A percentile compares a stretch with the other conserved stretches of the same genome.
Evolutionary conservation across 2,329 filamentous ascomycete genomes (phyloP).

Genomic region (Neonectria sp.): DNA sequence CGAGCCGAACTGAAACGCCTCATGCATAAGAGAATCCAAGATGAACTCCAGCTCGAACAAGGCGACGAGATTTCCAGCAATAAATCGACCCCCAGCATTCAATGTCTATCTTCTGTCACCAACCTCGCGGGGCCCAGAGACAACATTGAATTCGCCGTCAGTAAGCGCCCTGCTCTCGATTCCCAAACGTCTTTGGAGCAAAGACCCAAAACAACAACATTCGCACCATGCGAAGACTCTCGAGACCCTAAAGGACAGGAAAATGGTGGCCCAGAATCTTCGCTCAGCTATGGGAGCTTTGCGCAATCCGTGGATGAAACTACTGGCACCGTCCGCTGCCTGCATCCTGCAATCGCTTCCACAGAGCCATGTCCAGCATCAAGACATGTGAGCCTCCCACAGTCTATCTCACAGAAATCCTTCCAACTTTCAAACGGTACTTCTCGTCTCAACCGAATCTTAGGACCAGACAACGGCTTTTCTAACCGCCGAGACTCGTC

Average conservation of each 20-base stretch:
- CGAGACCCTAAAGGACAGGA: not conserved
- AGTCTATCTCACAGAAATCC: conserved; percentile 30
- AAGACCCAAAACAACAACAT: conserved; percentile 22
- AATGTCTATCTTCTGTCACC: conserved; percentile 44
- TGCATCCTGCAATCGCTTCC: conserved; percentile 18
- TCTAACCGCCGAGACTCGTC: conserved; percentile 49
- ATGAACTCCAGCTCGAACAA: conserved; percentile 67
- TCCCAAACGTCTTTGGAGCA: conserved; percentile 5
- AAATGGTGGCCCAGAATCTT: not conserved
- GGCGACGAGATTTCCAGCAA: conserved; percentile 53
- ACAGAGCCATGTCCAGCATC: conserved; percentile 1
- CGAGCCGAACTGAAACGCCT: conserved; percentile 70
- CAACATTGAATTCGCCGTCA: conserved; percentile 62
- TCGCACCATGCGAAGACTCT: not conserved
- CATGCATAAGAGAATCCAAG: conserved; percentile 70
- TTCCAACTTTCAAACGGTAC: conserved; percentile 39
- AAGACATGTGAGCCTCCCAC: conserved; percentile 21
- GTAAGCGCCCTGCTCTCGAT: conserved; percentile 21
- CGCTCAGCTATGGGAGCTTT: not conserved
- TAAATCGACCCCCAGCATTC: conserved; percentile 45
- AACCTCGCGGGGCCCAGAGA: conserved; percentile 61
- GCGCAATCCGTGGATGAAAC: conserved; percentile 9
- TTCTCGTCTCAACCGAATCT: conserved; percentile 38
- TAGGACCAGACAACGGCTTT: conserved; percentile 48
- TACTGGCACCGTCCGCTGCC: conserved; percentile 17